These are phyloP conservation scores for Blastocystis sp. DNA, from an alignment of 352 stramenopile genomes.

Conservation along the genomic window DNA sequence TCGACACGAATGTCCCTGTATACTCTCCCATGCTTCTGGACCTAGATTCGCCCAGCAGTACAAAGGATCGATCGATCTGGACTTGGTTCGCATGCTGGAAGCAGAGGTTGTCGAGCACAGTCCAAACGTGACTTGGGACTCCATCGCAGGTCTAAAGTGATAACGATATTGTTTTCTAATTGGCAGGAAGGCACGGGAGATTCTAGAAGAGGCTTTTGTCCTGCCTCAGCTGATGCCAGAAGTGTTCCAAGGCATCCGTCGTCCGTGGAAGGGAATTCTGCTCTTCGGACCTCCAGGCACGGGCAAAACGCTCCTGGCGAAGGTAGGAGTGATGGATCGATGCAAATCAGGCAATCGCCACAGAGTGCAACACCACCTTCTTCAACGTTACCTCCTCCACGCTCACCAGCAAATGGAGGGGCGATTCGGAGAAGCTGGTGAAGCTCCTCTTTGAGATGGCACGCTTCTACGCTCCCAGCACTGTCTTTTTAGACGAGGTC, in stretches of 20 bases:
- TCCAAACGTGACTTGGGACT: slow-evolving; percentile 69
- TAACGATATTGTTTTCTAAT: neutral
- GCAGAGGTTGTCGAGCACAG: slow-evolving; percentile 23
- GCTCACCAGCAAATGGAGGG: slow-evolving; percentile 81
- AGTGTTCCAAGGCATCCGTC: slow-evolving; percentile 83
- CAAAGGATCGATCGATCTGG: slow-evolving; percentile 3
- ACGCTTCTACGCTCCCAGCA: slow-evolving; percentile 89
- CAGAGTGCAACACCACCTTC: slow-evolving; percentile 91
- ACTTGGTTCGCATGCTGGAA: slow-evolving; percentile 39
- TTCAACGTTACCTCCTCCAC: slow-evolving; percentile 90
- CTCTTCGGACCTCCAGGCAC: slow-evolving; percentile 80
- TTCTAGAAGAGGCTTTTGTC: slow-evolving; percentile 81
- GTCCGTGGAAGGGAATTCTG: slow-evolving; percentile 78
- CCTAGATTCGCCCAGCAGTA: slow-evolving; percentile 28
- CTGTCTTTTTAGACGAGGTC: slow-evolving; percentile 98
- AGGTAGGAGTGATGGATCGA: neutral
- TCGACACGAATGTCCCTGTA: neutral
- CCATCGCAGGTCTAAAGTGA: slow-evolving; percentile 74
- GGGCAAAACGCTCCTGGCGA: slow-evolving; percentile 75
- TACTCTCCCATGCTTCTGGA: neutral
- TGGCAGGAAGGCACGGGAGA: slow-evolving; percentile 76
- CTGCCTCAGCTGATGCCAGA: slow-evolving; percentile 88
- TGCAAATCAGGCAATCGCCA: slow-evolving; percentile 73
- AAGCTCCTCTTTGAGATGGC: slow-evolving; percentile 95
- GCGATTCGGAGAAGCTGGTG: slow-evolving; percentile 88